Percentiles rank a stretch among this genome's conserved stretches.
Conservation (phyloP, 345 rosid genomes). For the Euphorbia pulcherrima region DNA sequence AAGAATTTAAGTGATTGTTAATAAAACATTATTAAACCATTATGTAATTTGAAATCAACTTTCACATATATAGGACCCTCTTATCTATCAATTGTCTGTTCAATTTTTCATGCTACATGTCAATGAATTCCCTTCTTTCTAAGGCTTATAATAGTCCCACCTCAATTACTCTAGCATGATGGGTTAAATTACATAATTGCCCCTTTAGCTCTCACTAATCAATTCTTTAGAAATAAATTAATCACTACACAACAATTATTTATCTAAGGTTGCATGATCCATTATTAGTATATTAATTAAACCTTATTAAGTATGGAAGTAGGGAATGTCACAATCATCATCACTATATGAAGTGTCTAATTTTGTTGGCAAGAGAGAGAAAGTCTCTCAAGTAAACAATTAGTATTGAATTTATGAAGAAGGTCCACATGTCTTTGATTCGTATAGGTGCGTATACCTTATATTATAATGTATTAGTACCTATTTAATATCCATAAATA, state of each 20-base stretch:
- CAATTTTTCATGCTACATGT: slow-evolving; percentile 14
- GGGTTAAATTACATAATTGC: slow-evolving; percentile 4
- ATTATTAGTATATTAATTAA: background rate
- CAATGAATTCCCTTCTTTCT: slow-evolving; percentile 12
- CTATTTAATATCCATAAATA: background rate
- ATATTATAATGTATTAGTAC: background rate
- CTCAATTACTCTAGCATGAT: slow-evolving; percentile 11
- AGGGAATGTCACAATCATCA: slow-evolving; percentile 29
- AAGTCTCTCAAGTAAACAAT: slow-evolving; percentile 8
- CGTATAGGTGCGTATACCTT: background rate
- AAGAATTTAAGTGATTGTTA: too few relatives aligned
- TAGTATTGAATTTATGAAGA: slow-evolving; percentile 4
- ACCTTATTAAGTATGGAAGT: slow-evolving; percentile 13
- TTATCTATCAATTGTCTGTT: slow-evolving; percentile 4
- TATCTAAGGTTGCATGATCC: background rate
- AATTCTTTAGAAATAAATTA: background rate
- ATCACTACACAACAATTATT: background rate
- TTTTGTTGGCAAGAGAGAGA: slow-evolving; percentile 29
- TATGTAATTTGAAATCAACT: too few relatives aligned
- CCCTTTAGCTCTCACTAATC: slow-evolving; percentile 1
- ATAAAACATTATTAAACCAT: too few relatives aligned
- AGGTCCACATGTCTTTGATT: slow-evolving; percentile 8
- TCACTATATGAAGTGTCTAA: slow-evolving; percentile 28
- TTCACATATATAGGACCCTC: slow-evolving; percentile 13
- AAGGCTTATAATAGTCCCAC: slow-evolving; percentile 27